phyloP scores from a whole-genome alignment of 768 basidiomycete species.

The Leccinum aurantiacum region DNA sequence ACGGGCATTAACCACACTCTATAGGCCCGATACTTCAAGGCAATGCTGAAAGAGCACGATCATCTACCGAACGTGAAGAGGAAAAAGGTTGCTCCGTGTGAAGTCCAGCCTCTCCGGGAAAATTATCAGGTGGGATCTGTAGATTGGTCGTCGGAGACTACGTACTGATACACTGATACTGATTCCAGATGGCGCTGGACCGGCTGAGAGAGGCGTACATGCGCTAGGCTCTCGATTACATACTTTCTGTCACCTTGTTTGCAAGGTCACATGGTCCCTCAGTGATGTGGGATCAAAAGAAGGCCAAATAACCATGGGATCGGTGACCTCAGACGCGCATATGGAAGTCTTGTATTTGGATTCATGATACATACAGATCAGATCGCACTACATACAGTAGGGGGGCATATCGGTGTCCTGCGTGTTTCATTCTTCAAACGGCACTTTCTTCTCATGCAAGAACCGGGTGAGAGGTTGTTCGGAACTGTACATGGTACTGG shows the following conservation, averaged over 20 bases:
- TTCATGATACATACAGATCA: too few relatives aligned
- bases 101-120: slow-evolving; percentile 51
- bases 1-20: slow-evolving; percentile 5
- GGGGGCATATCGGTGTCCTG: too few relatives aligned
- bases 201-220: slow-evolving; percentile 29
- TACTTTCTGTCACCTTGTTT: not conserved
- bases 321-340: too few relatives aligned
- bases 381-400: too few relatives aligned
- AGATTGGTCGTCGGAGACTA: not conserved
- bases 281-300: too few relatives aligned
- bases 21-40: slow-evolving; percentile 86
- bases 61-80: slow-evolving; percentile 72
- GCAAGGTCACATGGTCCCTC: too few relatives aligned
- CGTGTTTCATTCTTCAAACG: too few relatives aligned
- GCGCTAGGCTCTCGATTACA: slow-evolving; percentile 13
- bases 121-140: slow-evolving; percentile 63
- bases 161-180: slow-evolving; percentile 3
- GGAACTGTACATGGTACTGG: too few relatives aligned
- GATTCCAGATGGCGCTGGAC: slow-evolving; percentile 28
- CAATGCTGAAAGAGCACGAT: slow-evolving; percentile 69
- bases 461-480: too few relatives aligned
- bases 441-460: too few relatives aligned
- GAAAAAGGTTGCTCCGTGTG: slow-evolving; percentile 60
- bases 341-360: too few relatives aligned
- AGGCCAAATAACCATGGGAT: too few relatives aligned